Percentiles rank a stretch among this genome's conserved stretches.
phyloP scores from a whole-genome alignment of 1,139 yeast genomes.

The Saccharomyces hybrid region DNA sequence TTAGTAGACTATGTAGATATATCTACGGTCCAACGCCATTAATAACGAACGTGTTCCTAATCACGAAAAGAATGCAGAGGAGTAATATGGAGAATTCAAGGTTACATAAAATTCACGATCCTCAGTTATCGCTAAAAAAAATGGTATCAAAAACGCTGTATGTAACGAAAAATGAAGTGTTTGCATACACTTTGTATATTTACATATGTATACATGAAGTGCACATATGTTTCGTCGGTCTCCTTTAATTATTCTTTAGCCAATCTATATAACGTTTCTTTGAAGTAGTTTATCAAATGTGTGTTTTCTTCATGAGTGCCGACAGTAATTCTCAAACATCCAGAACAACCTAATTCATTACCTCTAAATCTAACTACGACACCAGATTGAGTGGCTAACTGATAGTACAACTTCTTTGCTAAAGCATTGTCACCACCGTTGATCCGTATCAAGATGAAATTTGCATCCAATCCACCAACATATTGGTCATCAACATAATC shows the following conservation, averaged over 20 bases:
- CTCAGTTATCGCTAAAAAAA: neutral
- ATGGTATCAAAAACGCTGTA: neutral
- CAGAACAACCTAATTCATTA: slow-evolving; percentile 76
- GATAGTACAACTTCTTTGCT: slow-evolving; percentile 60
- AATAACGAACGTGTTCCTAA: neutral
- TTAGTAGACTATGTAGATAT: slow-evolving; percentile 4
- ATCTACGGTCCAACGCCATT: slow-evolving; percentile 1
- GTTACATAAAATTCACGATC: neutral
- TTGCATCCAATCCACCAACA: slow-evolving; percentile 85
- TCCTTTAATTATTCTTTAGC: slow-evolving; percentile 4
- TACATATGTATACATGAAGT: neutral
- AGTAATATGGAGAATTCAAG: neutral
- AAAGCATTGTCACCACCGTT: slow-evolving; percentile 49
- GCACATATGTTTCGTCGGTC: neutral
- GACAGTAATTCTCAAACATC: slow-evolving; percentile 77
- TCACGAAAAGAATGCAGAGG: neutral
- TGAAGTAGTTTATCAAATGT: slow-evolving; percentile 46
- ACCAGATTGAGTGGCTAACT: slow-evolving; percentile 60
- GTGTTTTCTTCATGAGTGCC: slow-evolving; percentile 77
- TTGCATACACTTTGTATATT: neutral
- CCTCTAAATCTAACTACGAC: slow-evolving; percentile 92
- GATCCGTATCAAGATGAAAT: slow-evolving; percentile 69
- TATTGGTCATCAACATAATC: slow-evolving; percentile 57
- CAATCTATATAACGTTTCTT: slow-evolving; percentile 33
- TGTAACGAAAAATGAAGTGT: neutral